phyloP scores from a whole-genome alignment of 371 early-diverging fungal species.

The Rhizoclosmatium hyalinum region DNA sequence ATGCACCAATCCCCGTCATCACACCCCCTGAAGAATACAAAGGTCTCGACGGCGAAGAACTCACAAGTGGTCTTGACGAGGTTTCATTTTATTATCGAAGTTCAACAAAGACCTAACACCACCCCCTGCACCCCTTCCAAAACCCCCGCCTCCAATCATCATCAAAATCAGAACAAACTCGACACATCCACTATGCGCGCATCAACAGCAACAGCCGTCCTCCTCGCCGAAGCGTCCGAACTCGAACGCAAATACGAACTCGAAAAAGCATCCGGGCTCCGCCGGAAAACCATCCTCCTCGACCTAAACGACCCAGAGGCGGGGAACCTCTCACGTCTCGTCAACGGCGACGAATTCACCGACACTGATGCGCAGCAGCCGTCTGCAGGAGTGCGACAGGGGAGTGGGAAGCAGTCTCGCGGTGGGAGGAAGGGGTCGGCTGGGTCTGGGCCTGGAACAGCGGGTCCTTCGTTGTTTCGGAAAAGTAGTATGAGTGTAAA shows the following conservation, averaged over 20 bases:
- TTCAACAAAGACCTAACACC: no score
- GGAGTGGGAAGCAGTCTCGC: not conserved
- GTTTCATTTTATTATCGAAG: not conserved
- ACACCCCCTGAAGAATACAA: not conserved
- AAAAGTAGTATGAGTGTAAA: not conserved
- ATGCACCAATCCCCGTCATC: not conserved
- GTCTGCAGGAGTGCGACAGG: no score
- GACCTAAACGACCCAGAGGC: constrained; percentile 24
- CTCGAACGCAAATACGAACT: constrained; percentile 12
- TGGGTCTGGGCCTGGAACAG: not conserved
- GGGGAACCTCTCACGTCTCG: not conserved
- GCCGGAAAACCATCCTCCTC: constrained; percentile 23
- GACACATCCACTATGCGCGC: constrained; percentile 7
- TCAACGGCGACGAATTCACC: not conserved
- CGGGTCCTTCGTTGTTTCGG: not conserved
- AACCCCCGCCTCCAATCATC: not conserved
- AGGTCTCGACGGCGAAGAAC: not conserved
- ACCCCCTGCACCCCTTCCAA: not conserved
- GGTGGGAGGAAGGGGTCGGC: not conserved
- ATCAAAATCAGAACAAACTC: not conserved
- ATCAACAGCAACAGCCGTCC: not conserved
- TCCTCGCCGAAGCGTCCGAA: constrained; percentile 2
- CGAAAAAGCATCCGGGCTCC: constrained; percentile 12
- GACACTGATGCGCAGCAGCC: no score
- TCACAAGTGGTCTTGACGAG: not conserved